Percentiles rank a stretch among this genome's conserved stretches.
phyloP scores from a whole-genome alignment of 1,284 basidiomycete species.

The Volvariella volvacea region DNA sequence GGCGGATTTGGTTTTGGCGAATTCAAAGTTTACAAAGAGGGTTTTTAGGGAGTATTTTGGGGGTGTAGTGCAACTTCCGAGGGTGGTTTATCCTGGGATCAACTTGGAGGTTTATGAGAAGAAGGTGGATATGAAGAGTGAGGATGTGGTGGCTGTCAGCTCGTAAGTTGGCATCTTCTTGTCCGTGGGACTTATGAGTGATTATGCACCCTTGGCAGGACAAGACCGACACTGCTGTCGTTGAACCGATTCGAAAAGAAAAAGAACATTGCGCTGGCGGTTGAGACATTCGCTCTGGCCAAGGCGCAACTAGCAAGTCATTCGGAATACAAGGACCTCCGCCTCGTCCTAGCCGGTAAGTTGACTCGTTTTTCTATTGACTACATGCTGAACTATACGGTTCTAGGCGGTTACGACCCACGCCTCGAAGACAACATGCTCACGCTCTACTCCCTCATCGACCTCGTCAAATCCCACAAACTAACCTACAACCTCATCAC shows the following conservation, averaged over 20 bases:
- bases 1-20: slow-evolving; percentile 87
- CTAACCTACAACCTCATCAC: slow-evolving; percentile 51
- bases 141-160: slow-evolving; percentile 49
- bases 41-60: slow-evolving; percentile 78
- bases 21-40: slow-evolving; percentile 84
- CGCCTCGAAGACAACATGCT: slow-evolving; percentile 38
- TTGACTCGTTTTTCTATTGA: slow-evolving; percentile 2
- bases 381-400: background rate
- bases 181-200: background rate
- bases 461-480: slow-evolving; percentile 41
- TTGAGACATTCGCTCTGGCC: slow-evolving; percentile 69
- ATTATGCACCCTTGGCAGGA: slow-evolving; percentile 42
- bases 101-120: slow-evolving; percentile 67
- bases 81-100: slow-evolving; percentile 90
- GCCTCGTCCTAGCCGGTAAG: slow-evolving; percentile 74
- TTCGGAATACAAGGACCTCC: slow-evolving; percentile 23
- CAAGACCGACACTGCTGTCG: slow-evolving; percentile 76
- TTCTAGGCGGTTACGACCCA: slow-evolving; percentile 53
- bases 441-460: slow-evolving; percentile 40
- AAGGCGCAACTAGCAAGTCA: slow-evolving; percentile 13
- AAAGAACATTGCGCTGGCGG: slow-evolving; percentile 84
- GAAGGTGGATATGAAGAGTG: slow-evolving; percentile 32
- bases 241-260: slow-evolving; percentile 96
- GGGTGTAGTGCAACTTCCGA: slow-evolving; percentile 56
- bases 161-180: slow-evolving; percentile 53